Percentiles rank a stretch among this genome's conserved stretches.
Evolutionary conservation across 2,329 filamentous ascomycete species (phyloP).

Genomic region (Polychaeton citri): DNA sequence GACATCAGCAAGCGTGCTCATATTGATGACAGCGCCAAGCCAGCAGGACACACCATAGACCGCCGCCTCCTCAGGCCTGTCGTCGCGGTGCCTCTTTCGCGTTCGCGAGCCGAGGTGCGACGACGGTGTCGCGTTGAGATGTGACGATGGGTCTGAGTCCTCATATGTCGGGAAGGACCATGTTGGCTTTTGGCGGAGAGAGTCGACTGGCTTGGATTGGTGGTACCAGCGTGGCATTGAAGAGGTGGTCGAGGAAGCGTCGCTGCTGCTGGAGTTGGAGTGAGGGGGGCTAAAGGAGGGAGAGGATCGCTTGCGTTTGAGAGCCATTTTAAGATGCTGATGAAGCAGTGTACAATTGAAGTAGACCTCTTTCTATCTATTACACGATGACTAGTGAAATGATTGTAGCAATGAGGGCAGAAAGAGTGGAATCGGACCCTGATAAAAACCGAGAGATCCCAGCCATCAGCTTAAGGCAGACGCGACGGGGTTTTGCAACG

Average conservation of each 20-base stretch:
- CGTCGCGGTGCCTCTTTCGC: slow-evolving; percentile 44
- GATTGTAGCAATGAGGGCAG: no score
- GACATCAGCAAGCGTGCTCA: slow-evolving; percentile 8
- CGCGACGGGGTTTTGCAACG: no score
- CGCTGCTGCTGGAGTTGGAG: slow-evolving; percentile 18
- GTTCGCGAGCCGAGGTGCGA: slow-evolving; percentile 41
- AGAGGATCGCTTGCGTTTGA: slow-evolving; percentile 46
- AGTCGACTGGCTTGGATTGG: slow-evolving; percentile 13
- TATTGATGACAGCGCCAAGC: slow-evolving; percentile 6
- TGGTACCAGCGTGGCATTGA: slow-evolving; percentile 16
- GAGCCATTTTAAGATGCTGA: slow-evolving; percentile 29
- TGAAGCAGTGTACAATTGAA: not conserved
- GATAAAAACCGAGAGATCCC: no score
- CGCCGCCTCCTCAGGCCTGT: slow-evolving; percentile 41
- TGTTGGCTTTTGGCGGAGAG: slow-evolving; percentile 10
- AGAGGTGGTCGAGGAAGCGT: slow-evolving; percentile 15
- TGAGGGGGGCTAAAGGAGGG: slow-evolving; percentile 26
- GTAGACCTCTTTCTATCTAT: no score
- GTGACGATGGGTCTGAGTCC: no score
- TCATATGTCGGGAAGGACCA: slow-evolving; percentile 12
- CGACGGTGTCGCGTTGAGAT: slow-evolving; percentile 7
- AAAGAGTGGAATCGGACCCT: no score
- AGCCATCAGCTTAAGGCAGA: no score
- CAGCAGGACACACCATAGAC: slow-evolving; percentile 37
- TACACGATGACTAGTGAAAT: no score